Evolutionary conservation across 1,284 basidiomycete species (phyloP).

Genomic region (Prillingera fragicola): DNA sequence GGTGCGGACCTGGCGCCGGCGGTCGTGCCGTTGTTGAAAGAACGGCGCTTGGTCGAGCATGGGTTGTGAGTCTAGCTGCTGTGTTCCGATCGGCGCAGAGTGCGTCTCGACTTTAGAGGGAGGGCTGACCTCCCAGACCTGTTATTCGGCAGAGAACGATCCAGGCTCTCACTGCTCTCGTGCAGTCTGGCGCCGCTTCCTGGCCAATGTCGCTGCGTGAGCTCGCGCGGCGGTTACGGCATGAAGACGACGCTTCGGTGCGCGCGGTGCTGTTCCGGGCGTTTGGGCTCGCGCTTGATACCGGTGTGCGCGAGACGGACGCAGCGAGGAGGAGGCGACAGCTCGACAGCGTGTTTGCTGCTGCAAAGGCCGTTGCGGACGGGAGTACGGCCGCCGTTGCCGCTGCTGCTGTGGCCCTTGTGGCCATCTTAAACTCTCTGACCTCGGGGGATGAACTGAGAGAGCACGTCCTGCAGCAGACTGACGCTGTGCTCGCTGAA

Average conservation of each 20-base stretch:
- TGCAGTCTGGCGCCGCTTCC: constrained; percentile 1
- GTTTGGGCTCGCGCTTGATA: constrained; percentile 21
- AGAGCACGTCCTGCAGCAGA: too few species aligned
- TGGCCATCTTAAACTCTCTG: too few species aligned
- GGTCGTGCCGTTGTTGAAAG: constrained; percentile 29
- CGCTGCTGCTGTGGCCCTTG: too few species aligned
- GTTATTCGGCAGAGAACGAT: constrained; percentile 29
- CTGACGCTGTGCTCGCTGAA: too few species aligned
- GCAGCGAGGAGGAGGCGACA: constrained; percentile 5
- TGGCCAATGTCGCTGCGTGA: constrained; percentile 3
- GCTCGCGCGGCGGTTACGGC: constrained; percentile 6
- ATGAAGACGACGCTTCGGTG: constrained; percentile 21
- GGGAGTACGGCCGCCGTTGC: constrained; percentile 6
- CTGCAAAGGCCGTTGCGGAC: not conserved
- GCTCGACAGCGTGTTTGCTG: constrained; percentile 10
- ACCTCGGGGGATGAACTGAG: too few species aligned
- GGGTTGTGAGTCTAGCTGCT: constrained; percentile 20
- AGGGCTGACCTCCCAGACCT: constrained; percentile 17
- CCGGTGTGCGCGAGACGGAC: constrained; percentile 7
- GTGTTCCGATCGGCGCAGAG: not conserved
- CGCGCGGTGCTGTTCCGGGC: constrained; percentile 16
- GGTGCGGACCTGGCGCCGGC: constrained; percentile 39
- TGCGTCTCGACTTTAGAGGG: too few species aligned
- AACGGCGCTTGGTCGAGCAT: constrained; percentile 28
- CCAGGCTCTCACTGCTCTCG: constrained; percentile 24